phyloP scores from a whole-genome alignment of 1,284 basidiomycete species.

The Amylostereum chailletii region DNA sequence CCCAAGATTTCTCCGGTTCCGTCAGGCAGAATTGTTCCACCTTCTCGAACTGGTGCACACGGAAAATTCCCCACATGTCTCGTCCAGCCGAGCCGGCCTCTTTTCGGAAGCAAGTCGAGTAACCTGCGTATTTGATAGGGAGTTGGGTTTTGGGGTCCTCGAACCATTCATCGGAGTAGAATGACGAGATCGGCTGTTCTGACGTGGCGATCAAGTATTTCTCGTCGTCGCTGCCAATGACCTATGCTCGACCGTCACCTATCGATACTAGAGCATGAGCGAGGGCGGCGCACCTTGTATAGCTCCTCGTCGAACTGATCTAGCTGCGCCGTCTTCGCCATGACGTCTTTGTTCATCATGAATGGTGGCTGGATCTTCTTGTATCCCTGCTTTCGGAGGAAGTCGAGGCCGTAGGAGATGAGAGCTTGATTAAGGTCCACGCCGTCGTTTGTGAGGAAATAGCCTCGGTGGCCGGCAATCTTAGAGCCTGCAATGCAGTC shows the following conservation, averaged over 20 bases:
- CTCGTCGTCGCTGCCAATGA: slow-evolving; percentile 87
- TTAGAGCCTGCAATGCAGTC: slow-evolving; percentile 60
- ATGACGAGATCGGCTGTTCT: slow-evolving; percentile 96
- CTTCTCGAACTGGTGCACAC: slow-evolving; percentile 99
- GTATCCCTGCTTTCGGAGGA: slow-evolving; percentile 76
- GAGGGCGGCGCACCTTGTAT: slow-evolving; percentile 65
- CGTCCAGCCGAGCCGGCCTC: slow-evolving; percentile 96
- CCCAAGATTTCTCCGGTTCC: slow-evolving; percentile 90
- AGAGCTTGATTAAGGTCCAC: slow-evolving; percentile 97
- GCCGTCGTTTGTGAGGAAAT: slow-evolving; percentile 93
- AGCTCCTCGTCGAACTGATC: slow-evolving; percentile 98
- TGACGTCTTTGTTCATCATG: slow-evolving; percentile 97
- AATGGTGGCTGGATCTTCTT: slow-evolving; percentile 97
- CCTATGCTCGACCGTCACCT: slow-evolving; percentile 31
- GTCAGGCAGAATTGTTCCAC: slow-evolving; percentile 97
- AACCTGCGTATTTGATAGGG: slow-evolving; percentile 79
- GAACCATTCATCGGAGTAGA: slow-evolving; percentile 96
- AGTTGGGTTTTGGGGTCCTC: slow-evolving; percentile 87
- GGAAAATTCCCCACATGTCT: slow-evolving; percentile 99
- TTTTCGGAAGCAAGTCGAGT: slow-evolving; percentile 98
- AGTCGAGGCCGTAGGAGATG: slow-evolving; percentile 93
- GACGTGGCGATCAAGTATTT: slow-evolving; percentile 99
- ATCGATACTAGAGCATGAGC: background rate
- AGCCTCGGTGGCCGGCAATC: slow-evolving; percentile 92
- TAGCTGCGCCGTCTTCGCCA: slow-evolving; percentile 96